Evolutionary conservation across 2,329 filamentous ascomycete species (phyloP).

Genomic region (Xylariaceae sp.): DNA sequence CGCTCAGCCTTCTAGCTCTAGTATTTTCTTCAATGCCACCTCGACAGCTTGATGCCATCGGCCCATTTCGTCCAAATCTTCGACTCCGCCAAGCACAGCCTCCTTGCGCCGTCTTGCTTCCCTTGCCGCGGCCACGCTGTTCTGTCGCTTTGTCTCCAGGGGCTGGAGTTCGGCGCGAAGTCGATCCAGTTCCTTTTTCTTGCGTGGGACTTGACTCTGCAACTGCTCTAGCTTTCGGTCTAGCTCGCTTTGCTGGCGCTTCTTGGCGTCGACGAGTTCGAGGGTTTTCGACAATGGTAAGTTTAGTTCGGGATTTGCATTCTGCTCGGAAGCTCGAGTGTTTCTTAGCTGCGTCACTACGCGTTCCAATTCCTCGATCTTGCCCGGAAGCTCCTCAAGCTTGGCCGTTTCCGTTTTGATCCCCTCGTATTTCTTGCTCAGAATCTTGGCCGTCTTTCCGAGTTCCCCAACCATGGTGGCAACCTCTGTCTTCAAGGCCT

Average conservation of each 20-base stretch:
- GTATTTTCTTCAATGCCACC: slow-evolving; percentile 53
- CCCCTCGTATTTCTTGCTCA: slow-evolving; percentile 50
- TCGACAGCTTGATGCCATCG: slow-evolving; percentile 72
- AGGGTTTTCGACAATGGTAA: slow-evolving; percentile 54
- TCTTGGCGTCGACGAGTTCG: slow-evolving; percentile 46
- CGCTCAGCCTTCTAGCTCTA: slow-evolving; percentile 43
- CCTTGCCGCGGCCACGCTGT: slow-evolving; percentile 59
- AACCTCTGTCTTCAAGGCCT: slow-evolving; percentile 74
- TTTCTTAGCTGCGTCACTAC: slow-evolving; percentile 42
- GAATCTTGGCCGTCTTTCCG: slow-evolving; percentile 56
- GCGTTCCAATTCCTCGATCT: slow-evolving; percentile 44
- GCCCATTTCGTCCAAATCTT: slow-evolving; percentile 68
- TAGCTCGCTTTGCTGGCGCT: slow-evolving; percentile 48
- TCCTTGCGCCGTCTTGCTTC: slow-evolving; percentile 67
- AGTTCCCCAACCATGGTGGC: slow-evolving; percentile 66
- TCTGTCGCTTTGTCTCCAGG: slow-evolving; percentile 61
- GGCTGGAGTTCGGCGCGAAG: slow-evolving; percentile 62
- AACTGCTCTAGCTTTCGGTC: slow-evolving; percentile 60
- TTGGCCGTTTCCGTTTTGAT: slow-evolving; percentile 44
- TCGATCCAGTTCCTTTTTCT: slow-evolving; percentile 61
- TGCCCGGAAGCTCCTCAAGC: slow-evolving; percentile 47
- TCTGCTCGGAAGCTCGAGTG: slow-evolving; percentile 34
- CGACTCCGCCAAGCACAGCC: slow-evolving; percentile 56
- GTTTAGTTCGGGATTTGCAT: slow-evolving; percentile 43
- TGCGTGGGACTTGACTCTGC: slow-evolving; percentile 57